Base-by-base conservation (phyloP, 345 rosid genomes). In the Crucihimalaya himalaica region DNA sequence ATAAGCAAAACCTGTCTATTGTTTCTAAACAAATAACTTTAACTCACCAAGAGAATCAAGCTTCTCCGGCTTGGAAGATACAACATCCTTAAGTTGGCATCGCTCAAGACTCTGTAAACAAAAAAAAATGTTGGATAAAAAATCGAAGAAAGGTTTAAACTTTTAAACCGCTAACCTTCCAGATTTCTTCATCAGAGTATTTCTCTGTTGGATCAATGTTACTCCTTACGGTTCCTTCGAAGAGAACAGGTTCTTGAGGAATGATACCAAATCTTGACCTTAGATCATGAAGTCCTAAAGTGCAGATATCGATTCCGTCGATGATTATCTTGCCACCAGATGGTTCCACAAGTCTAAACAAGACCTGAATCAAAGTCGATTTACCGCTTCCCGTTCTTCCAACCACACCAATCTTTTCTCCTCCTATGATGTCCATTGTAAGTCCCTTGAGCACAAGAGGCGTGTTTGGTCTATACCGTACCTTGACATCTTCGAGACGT, bases 301-400 rank as follows among this genome's bases (percentile, higher is more conserved):
- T 37, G 69, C 86, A 77, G 65, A 91, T 89, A 79, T 95, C 89
- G 5, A 91, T 86, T 5, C 90, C 96, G 42, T 95, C 99, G 15
- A 95, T 83, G 25, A 88, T 77, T 63, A 95, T 89, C 78, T 76
- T 85, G 37, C 99, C 99, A 45, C 79, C 90, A 5, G 93, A 78
- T 8, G 97, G 97, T 64, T 95, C 99, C 57, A 95, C 96, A 70
- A 95, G 86, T 77, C 97, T 84, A 34, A 95, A 95, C 77, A 91
- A 83, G 61, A 89, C 99, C 66, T 95, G 97, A 74, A 95, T 81
- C 75, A 95, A 73, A 58, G 97, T 95, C 9, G 99, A 91, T 77
- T 95, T 95, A 61, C 99, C 99, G 45, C 99, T 87, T 68, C 99
- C 99, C 2, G 99, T 95, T 53, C 99, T 90, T 21, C 99, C 97